phyloP scores from a whole-genome alignment of 2,329 filamentous ascomycete species.

The Stagonosporopsis tanaceti region DNA sequence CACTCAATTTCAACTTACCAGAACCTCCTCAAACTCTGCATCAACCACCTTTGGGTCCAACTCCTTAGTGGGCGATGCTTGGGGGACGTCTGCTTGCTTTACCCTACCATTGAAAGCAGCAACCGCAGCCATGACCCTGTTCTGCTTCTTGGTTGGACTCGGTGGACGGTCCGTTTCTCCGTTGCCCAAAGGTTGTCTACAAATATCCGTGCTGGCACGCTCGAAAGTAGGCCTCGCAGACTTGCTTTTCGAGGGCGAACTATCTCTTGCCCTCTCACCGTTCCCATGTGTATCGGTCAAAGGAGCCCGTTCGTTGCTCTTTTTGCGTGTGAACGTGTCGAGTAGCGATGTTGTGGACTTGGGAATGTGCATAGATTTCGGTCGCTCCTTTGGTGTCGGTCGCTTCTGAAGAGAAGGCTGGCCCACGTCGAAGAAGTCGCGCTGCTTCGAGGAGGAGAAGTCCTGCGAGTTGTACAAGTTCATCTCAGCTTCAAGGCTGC shows the following conservation, averaged over 20 bases:
- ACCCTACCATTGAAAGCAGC: conserved; percentile 66
- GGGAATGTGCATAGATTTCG: conserved; percentile 60
- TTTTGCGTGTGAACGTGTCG: conserved; percentile 51
- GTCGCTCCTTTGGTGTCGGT: conserved; percentile 52
- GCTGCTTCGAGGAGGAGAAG: conserved; percentile 68
- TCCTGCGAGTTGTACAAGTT: conserved; percentile 65
- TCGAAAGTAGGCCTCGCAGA: conserved; percentile 30
- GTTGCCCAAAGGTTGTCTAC: conserved; percentile 20
- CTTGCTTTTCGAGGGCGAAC: conserved; percentile 29
- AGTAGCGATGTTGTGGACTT: conserved; percentile 52
- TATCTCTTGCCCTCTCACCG: conserved; percentile 37
- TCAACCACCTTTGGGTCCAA: conserved; percentile 66
- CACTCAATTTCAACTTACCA: conserved; percentile 59
- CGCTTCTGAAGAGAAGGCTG: conserved; percentile 53
- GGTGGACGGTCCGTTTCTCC: conserved; percentile 29
- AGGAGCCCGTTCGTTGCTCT: conserved; percentile 44
- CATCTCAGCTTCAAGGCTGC: conserved; percentile 62
- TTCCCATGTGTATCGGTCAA: conserved; percentile 47
- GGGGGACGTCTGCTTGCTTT: conserved; percentile 47
- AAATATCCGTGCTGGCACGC: conserved; percentile 42
- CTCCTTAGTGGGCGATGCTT: conserved; percentile 41
- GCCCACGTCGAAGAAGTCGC: conserved; percentile 65
- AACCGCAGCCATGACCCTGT: conserved; percentile 70
- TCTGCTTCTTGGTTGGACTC: conserved; percentile 52
- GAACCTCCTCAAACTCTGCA: conserved; percentile 67